A percentile compares a stretch with the other conserved stretches of the same genome.
Evolutionary conservation across 1,284 basidiomycete species (phyloP).

Genomic region (Trametes hirsuta): DNA sequence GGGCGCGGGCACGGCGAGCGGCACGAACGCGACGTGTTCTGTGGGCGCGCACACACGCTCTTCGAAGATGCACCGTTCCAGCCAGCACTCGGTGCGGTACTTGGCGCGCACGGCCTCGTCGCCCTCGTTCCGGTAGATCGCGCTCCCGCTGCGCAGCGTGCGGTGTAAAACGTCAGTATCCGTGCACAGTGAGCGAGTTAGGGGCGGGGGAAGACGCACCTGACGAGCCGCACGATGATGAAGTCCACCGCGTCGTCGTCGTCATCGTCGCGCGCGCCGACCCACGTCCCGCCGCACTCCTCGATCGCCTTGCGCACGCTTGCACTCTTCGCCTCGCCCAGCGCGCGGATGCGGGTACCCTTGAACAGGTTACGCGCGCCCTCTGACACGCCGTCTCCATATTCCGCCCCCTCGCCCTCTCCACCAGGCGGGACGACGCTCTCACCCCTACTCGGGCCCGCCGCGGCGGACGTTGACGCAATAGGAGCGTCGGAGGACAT

Average conservation of each 20-base stretch:
- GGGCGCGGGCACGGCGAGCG: constrained; percentile 56
- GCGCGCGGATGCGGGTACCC: constrained; percentile 55
- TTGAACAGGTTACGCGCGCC: constrained; percentile 44
- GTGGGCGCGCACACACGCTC: constrained; percentile 61
- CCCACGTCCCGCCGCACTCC: constrained; percentile 54
- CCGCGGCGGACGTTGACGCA: constrained; percentile 19
- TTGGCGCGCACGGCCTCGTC: constrained; percentile 48
- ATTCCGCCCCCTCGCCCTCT: background rate
- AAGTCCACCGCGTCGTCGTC: constrained; percentile 60
- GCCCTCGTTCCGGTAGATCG: constrained; percentile 55
- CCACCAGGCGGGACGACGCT: constrained; percentile 7
- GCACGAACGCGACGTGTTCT: constrained; percentile 66
- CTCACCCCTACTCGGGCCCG: constrained; percentile 11
- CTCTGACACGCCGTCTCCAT: constrained; percentile 5
- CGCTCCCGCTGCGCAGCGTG: constrained; percentile 54
- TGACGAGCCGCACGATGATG: constrained; percentile 70
- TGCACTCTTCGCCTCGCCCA: constrained; percentile 64
- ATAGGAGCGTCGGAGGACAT: constrained; percentile 15
- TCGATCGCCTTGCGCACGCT: constrained; percentile 62
- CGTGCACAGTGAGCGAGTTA: background rate
- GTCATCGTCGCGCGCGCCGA: constrained; percentile 45
- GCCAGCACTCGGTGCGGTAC: constrained; percentile 82
- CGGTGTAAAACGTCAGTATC: background rate
- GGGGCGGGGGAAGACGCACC: constrained; percentile 43
- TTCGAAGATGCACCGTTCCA: constrained; percentile 74